These are phyloP conservation scores for Hysterium pulicare DNA, from an alignment of 2,329 filamentous ascomycete species.

Conservation along the genomic window DNA sequence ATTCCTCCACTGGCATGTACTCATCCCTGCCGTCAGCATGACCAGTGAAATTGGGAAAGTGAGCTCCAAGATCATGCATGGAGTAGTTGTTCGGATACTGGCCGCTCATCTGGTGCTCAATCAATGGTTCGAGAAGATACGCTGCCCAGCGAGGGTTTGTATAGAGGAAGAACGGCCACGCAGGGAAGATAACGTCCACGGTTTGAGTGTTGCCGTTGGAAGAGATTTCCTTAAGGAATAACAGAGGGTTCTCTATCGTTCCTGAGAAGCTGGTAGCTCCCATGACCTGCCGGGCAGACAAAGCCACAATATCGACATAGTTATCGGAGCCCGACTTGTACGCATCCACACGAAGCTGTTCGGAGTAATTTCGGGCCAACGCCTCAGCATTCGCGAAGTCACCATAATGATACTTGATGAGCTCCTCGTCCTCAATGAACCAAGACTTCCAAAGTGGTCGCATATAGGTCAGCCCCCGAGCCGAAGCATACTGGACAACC, in stretches of 20 bases:
- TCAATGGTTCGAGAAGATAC: constrained; percentile 73
- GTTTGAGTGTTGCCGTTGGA: constrained; percentile 84
- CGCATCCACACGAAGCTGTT: constrained; percentile 67
- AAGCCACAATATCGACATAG: constrained; percentile 72
- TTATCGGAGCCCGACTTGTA: constrained; percentile 69
- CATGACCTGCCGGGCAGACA: constrained; percentile 76
- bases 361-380: constrained; percentile 71
- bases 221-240: constrained; percentile 84
- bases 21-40: constrained; percentile 69
- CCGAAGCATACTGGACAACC: constrained; percentile 74
- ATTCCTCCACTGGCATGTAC: constrained; percentile 74
- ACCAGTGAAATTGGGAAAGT: constrained; percentile 74
- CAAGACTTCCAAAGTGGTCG: constrained; percentile 75
- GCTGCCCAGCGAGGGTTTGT: constrained; percentile 78
- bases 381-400: constrained; percentile 64
- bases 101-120: constrained; percentile 77
- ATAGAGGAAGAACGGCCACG: constrained; percentile 83
- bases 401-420: constrained; percentile 71
- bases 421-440: constrained; percentile 59
- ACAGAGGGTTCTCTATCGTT: constrained; percentile 65
- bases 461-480: constrained; percentile 74
- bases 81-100: constrained; percentile 81
- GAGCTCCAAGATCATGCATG: constrained; percentile 71
- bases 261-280: constrained; percentile 74
- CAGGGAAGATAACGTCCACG: constrained; percentile 82